Evolutionary conservation across 2,329 filamentous ascomycete genomes (phyloP).

Genomic region (Fusarium sp.): DNA sequence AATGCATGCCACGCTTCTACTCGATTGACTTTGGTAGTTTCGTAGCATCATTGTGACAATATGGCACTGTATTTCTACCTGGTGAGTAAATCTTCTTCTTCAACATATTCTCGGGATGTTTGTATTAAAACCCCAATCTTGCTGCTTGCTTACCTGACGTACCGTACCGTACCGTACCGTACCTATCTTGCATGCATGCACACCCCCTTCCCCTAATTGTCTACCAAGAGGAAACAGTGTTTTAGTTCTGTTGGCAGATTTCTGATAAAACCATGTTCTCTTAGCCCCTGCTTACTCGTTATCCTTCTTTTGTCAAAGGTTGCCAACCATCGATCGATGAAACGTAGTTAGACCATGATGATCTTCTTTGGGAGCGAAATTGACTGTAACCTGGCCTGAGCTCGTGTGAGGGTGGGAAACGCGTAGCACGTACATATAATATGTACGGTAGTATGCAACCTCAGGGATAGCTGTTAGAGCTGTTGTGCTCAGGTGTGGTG

Average conservation of each 20-base stretch:
- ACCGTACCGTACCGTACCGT: too few relatives aligned
- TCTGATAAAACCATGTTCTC: background rate
- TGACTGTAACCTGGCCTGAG: constrained; percentile 17
- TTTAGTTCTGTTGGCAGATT: background rate
- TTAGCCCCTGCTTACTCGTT: constrained; percentile 16
- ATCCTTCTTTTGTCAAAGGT: background rate
- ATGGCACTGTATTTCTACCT: background rate
- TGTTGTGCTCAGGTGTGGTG: constrained; percentile 20
- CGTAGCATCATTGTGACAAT: background rate
- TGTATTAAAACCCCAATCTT: constrained; percentile 4
- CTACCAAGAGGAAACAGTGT: background rate
- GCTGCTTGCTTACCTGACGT: background rate
- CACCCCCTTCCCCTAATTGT: background rate
- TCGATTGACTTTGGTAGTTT: background rate
- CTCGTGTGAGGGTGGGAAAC: constrained; percentile 3
- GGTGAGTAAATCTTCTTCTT: background rate
- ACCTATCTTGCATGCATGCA: background rate
- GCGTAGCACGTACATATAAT: background rate
- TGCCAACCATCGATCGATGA: constrained; percentile 12
- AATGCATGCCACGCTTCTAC: background rate
- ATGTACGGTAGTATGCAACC: background rate
- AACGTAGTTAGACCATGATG: constrained; percentile 16
- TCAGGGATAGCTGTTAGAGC: background rate
- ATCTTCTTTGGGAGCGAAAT: constrained; percentile 15
- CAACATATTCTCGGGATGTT: background rate